Evolutionary conservation across 495 filamentous ascomycete species (phyloP), one percentile per base, ranked within the genome.

Genomic region (Umbilicaria muhlenbergii): DNA sequence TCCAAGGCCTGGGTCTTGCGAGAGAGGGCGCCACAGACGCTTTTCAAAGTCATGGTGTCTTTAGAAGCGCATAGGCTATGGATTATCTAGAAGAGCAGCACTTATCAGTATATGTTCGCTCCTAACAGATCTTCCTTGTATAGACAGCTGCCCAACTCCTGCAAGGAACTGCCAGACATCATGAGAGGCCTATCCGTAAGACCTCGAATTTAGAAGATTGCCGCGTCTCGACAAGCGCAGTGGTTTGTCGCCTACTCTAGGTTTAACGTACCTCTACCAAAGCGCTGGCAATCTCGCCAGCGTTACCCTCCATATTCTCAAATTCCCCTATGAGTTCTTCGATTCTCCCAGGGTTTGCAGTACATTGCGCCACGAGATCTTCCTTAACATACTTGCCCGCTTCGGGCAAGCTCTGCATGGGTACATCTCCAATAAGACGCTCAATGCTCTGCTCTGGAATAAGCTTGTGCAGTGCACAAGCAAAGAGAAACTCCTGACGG

Each of bases 291-390:
- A 91, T 86, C 2, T 89, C 87, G 15, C 85, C 91, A 1, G 86
- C 83, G 61, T 98, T 96, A 0, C 91, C 91, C 55, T 94, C 86
- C 70, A 93, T 84, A n/a, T 78, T 80, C 48, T 94, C 87, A 44
- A 96, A 69, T 52, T 94, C 84, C 11, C 61, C 62, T 21, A 94
- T 75, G 28, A 93, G 66, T 45, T 76, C 74, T 49, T 86, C 82
- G 0, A 83, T 74, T 24, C 72, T 73, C 43, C 81, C 81, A 0
- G 75, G 73, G 46, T 91, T 81, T 6, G 68, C 65, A 28, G 75
- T 73, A 49, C 82, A 94, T 47, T 86, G 76, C 33, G 71, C 67
- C 7, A 92, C 71, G 7, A 98, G 64, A 11, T 77, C 69, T 8
- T 92, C 80, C 53, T 86, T 84, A 31, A 74, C 65, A 55, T 88